phyloP scores from a whole-genome alignment of 2,329 filamentous ascomycete genomes.

The Colletotrichum abscissum region DNA sequence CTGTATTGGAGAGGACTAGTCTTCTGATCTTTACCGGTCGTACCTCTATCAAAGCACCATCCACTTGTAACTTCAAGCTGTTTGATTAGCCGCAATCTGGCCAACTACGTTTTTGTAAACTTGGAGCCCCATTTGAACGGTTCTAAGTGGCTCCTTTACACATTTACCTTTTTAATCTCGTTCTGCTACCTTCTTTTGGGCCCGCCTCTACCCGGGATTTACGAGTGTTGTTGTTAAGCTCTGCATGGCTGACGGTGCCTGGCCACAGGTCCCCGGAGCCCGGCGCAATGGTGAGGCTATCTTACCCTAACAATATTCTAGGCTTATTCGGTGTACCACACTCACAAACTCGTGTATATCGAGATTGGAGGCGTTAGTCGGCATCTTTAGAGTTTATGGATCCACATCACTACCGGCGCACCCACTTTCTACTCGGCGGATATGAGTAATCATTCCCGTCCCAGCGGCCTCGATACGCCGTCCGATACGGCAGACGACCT shows the following conservation, averaged over 20 bases:
- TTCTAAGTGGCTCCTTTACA: neutral
- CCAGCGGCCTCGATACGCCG: constrained; percentile 22
- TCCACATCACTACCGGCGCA: neutral
- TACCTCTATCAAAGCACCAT: neutral
- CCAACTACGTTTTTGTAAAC: neutral
- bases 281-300: neutral
- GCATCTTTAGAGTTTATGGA: constrained; percentile 5
- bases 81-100: neutral
- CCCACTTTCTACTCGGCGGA: constrained; percentile 11
- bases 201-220: neutral
- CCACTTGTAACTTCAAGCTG: neutral
- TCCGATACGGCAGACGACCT: constrained; percentile 18
- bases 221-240: neutral
- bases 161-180: neutral
- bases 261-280: neutral
- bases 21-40: neutral
- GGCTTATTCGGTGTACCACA: neutral
- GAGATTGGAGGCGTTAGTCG: constrained; percentile 27
- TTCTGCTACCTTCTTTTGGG: neutral
- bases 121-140: neutral
- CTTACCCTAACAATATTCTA: constrained; percentile 10
- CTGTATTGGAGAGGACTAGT: neutral
- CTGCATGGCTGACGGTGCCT: constrained; percentile 1
- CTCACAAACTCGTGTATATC: neutral
- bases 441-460: constrained; percentile 33